Evolutionary conservation across 176 grass and related monocot species (phyloP).

Genomic region (Chrysopogon serrulatus): DNA sequence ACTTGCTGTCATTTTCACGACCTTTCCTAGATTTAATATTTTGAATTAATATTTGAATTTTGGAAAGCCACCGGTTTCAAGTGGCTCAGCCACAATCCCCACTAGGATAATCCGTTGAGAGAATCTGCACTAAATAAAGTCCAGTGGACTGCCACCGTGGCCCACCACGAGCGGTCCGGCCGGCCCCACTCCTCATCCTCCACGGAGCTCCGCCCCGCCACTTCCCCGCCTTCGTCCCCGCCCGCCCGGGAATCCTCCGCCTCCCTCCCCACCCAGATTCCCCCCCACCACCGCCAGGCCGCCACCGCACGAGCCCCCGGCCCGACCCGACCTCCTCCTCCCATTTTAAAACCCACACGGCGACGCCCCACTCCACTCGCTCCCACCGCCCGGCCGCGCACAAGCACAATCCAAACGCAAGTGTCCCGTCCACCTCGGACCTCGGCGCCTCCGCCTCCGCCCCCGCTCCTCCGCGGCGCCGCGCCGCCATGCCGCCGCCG

Average conservation of each 20-base stretch:
- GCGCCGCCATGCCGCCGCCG: not conserved
- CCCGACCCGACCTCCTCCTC: not conserved
- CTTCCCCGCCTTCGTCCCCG: slow-evolving; percentile 6
- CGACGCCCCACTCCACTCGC: not conserved
- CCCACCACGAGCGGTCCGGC: not conserved
- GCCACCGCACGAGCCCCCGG: not conserved
- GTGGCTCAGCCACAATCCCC: not conserved
- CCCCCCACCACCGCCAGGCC: not conserved
- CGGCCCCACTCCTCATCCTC: not conserved
- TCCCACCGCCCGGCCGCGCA: not conserved
- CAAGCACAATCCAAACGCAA: not conserved
- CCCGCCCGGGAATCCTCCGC: slow-evolving; percentile 23
- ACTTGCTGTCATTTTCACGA: not conserved
- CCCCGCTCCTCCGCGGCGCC: too few species aligned
- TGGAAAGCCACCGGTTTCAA: not conserved
- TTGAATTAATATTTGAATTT: not conserved
- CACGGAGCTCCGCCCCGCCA: not conserved
- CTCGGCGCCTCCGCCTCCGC: not conserved
- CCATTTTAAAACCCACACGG: not conserved
- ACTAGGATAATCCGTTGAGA: not conserved
- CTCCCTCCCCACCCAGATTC: slow-evolving; percentile 19
- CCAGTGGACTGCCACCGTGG: not conserved
- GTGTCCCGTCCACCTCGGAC: not conserved
- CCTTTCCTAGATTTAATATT: not conserved
- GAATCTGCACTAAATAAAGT: not conserved